Evolutionary conservation across 495 filamentous ascomycete genomes (phyloP).

Genomic region (Penicillium turbatum): DNA sequence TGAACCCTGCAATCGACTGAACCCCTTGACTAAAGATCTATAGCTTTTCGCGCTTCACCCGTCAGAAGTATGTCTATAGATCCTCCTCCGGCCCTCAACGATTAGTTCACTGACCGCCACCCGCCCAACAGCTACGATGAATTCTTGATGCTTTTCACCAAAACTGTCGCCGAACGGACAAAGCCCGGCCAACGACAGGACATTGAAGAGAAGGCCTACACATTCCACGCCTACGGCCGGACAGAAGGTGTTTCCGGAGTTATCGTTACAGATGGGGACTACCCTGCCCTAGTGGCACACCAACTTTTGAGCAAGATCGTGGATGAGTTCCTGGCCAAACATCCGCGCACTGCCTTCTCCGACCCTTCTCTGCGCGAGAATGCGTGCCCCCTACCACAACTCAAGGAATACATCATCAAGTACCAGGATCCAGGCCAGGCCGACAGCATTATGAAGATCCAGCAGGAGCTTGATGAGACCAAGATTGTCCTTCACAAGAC

Average conservation of each 20-base stretch:
- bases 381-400: slow-evolving; percentile 56
- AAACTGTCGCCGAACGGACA: slow-evolving; percentile 73
- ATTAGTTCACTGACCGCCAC: neutral
- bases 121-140: slow-evolving; percentile 43
- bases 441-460: slow-evolving; percentile 90
- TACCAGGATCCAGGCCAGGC: slow-evolving; percentile 88
- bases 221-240: slow-evolving; percentile 85
- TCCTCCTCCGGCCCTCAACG: neutral
- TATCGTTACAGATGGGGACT: slow-evolving; percentile 86
- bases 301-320: slow-evolving; percentile 86
- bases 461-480: slow-evolving; percentile 95
- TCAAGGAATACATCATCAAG: slow-evolving; percentile 77
- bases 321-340: slow-evolving; percentile 83
- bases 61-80: slow-evolving; percentile 48
- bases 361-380: slow-evolving; percentile 39
- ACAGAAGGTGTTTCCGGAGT: slow-evolving; percentile 83
- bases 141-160: slow-evolving; percentile 53
- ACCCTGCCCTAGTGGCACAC: slow-evolving; percentile 88
- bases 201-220: slow-evolving; percentile 73
- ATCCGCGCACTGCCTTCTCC: slow-evolving; percentile 66
- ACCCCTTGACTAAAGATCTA: slow-evolving; percentile 3
- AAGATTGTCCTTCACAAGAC: slow-evolving; percentile 97
- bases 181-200: slow-evolving; percentile 84
- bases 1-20: neutral
- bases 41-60: slow-evolving; percentile 75